Conservation (phyloP, 2,329 filamentous ascomycete genomes). For the Onygenales sp. region DNA sequence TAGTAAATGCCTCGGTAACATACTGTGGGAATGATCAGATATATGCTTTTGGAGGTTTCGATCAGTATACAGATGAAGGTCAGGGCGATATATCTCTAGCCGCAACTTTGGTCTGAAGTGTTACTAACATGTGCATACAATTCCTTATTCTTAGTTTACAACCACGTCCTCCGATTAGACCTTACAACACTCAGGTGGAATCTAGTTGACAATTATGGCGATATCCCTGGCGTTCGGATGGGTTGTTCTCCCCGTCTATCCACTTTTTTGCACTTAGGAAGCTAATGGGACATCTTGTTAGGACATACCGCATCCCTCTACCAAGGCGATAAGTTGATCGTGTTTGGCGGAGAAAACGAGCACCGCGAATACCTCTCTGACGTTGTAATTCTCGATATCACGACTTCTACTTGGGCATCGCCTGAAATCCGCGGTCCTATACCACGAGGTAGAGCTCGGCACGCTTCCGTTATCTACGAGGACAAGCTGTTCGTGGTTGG, state of each 20-base stretch:
- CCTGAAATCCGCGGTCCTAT: conserved; percentile 75
- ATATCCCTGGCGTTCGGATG: conserved; percentile 95
- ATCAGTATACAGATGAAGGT: conserved; percentile 95
- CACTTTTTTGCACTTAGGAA: neutral
- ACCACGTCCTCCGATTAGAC: conserved; percentile 86
- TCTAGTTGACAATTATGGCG: conserved; percentile 94
- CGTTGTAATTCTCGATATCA: conserved; percentile 89
- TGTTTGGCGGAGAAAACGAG: conserved; percentile 97
- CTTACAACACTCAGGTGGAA: conserved; percentile 85
- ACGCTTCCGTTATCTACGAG: conserved; percentile 89
- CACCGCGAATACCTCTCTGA: conserved; percentile 92
- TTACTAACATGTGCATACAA: neutral
- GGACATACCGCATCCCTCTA: conserved; percentile 93
- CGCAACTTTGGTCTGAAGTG: neutral
- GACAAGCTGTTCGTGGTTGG: conserved; percentile 95
- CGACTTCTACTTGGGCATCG: conserved; percentile 90
- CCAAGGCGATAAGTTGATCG: conserved; percentile 86
- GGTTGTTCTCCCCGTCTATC: conserved; percentile 46
- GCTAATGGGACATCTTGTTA: conserved; percentile 27
- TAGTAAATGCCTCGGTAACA: conserved; percentile 98
- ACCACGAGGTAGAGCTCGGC: conserved; percentile 81
- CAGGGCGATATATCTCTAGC: conserved; percentile 7
- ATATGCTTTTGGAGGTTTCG: conserved; percentile 95
- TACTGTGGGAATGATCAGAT: conserved; percentile 97
- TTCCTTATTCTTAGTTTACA: conserved; percentile 58